phyloP scores from a whole-genome alignment of 78 protist species.

The Dictyostelium firmibasis region DNA sequence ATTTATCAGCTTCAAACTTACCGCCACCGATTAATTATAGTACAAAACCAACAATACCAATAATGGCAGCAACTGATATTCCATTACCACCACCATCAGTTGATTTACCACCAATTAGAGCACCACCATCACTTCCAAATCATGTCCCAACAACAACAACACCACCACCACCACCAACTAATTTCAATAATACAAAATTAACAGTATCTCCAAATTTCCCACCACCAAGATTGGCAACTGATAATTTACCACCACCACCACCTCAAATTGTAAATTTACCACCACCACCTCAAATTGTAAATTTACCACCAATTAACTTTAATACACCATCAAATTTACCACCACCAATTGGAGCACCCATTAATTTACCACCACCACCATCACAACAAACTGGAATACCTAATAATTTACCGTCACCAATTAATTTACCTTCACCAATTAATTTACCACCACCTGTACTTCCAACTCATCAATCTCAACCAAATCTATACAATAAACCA shows the following conservation, averaged over 20 bases:
- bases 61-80: background rate
- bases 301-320: background rate
- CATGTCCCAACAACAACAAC: background rate
- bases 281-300: background rate
- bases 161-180: background rate
- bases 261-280: background rate
- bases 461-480: background rate
- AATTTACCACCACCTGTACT: background rate
- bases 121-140: background rate
- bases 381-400: background rate
- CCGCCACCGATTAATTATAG: background rate
- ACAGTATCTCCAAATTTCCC: background rate
- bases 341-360: constrained; percentile 4
- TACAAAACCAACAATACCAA: background rate
- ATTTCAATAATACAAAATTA: background rate
- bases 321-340: background rate
- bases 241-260: background rate
- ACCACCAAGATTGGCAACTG: background rate
- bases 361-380: background rate
- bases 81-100: background rate
- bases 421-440: background rate
- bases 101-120: background rate
- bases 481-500: background rate
- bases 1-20: background rate
- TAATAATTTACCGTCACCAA: background rate